Evolutionary conservation across 2,329 filamentous ascomycete species (phyloP), one percentile per base, ranked within the genome.

Genomic region (Aureobasidium lini): DNA sequence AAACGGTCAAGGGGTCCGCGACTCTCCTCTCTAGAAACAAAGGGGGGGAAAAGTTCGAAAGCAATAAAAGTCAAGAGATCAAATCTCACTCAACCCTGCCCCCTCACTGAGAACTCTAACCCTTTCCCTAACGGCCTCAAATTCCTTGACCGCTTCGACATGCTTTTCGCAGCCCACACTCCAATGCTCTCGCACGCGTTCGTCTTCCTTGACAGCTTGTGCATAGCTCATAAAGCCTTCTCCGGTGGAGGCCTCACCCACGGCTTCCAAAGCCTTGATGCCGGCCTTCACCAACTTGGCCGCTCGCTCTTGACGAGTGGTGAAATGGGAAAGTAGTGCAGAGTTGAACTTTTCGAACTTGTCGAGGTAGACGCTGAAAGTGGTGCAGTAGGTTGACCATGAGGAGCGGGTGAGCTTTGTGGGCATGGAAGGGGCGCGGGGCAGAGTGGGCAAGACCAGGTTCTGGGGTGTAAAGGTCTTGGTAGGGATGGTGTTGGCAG

Each of bases 111-210:
- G 34, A 39, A 62, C 59, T 57, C 64, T 66, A 10, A 81, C 73
- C 62, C 73, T 67, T 61, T 78, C 76, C 66, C 73, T 73, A 47
- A 77, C 66, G 47, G 71, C 76, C 70, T 80, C 75, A 66, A 85
- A 88, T 64, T 83, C 80, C 64, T 78, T 75, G 60, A 90, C 73
- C 9, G 80, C 79, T 60, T 76, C 70, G 60, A 82, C 79, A 67
- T 91, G 87, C 61, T 78, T 78, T 44, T 83, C 79, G 62, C 81
- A 83, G 7, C 82, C 82, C 8, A 79, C 70, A 32, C 73, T 73
- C 85, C 87, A 90, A 59, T 80, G 78, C 66, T 77, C 77, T 59
- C 84, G 76, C 5, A 89, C 81, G 49, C 77, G 75, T 63, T 84
- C 80, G 67, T 91, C 88, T 70, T 89, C 82, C 48, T 52, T 52